Base-by-base conservation (phyloP, 768 basidiomycete species). In the button mushroom (Agaricus bisporus) region DNA sequence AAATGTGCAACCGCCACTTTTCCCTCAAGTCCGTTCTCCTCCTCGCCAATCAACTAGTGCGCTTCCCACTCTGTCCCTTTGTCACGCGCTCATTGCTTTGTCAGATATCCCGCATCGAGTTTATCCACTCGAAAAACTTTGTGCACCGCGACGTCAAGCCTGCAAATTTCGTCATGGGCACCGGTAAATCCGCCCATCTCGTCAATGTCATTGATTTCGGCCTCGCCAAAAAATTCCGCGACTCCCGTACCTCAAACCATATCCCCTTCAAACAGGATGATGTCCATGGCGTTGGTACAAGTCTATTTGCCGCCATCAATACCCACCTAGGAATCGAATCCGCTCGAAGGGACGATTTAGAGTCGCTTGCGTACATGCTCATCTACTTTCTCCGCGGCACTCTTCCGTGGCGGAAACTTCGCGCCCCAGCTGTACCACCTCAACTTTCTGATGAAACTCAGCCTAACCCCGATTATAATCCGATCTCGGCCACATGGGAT, bases 71-170 rank as follows among this genome's bases (percentile, higher is more conserved):
- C n/a, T 38, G 5, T 20, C 18, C 18, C 4, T n/a, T 8, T 46
- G 35, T 39, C 45, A 38, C 38, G 22, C 18, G 39, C 26, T 54
- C 45, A 22, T 43, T 4, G 25, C 20, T 28, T 47, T 12, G 53
- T 28, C 62, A 95, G 93, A 85, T 97, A 68, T 91, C 92, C 7
- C 92, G 95, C 45, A 86, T 98, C 63, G 91, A 97, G 68, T 98
- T 93, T 68, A 93, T 98, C 60, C 95, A 99, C 71, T 91, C 89
- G 1, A 87, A 91, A 64, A 90, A 91, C 63, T 88, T 95, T 60
- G 84, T 97, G 39, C 95, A 98, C 68, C 89, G 95, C 59, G 95
- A 98, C 66, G 88, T 99, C 70, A 99, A 98, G 68, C 95, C 95
- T 36, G 95, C 95, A 63, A 98, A 99, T 72, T 99, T 99, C 66